A percentile compares a stretch with the other conserved stretches of the same genome.
phyloP scores from a whole-genome alignment of 106 monocot genomes.

The Triglochin maritima region DNA sequence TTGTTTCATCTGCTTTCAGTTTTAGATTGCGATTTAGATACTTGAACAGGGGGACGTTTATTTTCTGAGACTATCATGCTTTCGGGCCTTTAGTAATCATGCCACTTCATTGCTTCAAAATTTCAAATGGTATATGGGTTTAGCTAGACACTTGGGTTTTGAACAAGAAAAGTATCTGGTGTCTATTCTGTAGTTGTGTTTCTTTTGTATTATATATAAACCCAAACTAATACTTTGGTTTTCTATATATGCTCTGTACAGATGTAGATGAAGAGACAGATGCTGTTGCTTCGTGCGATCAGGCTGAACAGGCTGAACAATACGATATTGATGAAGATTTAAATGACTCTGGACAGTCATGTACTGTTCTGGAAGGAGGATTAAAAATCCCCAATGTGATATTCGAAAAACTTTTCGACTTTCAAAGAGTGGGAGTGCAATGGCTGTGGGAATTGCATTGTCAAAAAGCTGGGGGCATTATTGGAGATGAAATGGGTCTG shows the following conservation, averaged over 20 bases:
- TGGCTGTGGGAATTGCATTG: slow-evolving; percentile 99
- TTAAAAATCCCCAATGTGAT: slow-evolving; percentile 59
- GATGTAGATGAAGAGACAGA: slow-evolving; percentile 25
- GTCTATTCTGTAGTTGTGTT: no score
- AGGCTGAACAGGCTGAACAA: slow-evolving; percentile 42
- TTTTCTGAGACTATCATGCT: no score
- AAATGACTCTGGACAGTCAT: slow-evolving; percentile 14
- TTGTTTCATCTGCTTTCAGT: no score
- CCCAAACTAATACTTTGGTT: no score
- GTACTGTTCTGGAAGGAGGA: slow-evolving; percentile 78
- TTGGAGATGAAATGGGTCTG: slow-evolving; percentile 98
- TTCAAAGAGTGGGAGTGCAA: slow-evolving; percentile 94
- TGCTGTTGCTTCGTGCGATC: slow-evolving; percentile 19
- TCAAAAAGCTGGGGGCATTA: slow-evolving; percentile 91
- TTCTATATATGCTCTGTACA: slow-evolving; percentile 1
- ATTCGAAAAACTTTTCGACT: slow-evolving; percentile 76
- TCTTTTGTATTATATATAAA: no score
- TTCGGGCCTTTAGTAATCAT: no score
- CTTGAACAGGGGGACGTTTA: no score
- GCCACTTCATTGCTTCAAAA: no score
- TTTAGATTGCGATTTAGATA: no score
- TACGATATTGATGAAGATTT: slow-evolving; percentile 18
- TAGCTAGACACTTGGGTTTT: no score
- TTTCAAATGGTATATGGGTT: no score
- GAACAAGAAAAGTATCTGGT: no score